Evolutionary conservation across 139 green algal genomes (phyloP).

Genomic region (Chlorella vulgaris): DNA sequence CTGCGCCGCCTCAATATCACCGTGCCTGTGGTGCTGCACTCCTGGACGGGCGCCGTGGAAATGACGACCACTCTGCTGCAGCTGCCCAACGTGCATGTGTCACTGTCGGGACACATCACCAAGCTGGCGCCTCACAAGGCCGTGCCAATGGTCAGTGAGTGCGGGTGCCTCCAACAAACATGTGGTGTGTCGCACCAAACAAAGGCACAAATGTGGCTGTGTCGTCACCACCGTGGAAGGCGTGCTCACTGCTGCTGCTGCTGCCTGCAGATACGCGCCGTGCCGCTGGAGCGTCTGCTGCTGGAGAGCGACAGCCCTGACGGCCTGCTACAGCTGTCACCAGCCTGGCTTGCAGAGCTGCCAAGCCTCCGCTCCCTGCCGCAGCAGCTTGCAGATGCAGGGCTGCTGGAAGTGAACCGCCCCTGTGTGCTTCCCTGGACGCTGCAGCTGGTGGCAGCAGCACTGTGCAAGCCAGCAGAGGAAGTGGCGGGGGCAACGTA

Average conservation of each 20-base stretch:
- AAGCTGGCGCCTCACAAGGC: conserved; percentile 39
- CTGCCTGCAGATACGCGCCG: conserved; percentile 33
- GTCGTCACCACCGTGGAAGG: too few relatives aligned
- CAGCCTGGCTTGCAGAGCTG: conserved; percentile 30
- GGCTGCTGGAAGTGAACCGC: neutral
- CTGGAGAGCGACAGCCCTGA: conserved; percentile 60
- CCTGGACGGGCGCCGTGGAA: conserved; percentile 47
- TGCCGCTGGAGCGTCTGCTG: conserved; percentile 46
- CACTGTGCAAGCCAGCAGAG: neutral
- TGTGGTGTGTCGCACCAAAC: neutral
- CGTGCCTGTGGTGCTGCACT: conserved; percentile 56
- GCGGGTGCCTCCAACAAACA: neutral
- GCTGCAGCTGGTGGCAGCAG: conserved; percentile 23
- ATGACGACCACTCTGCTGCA: conserved; percentile 33
- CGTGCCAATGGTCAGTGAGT: conserved; percentile 43
- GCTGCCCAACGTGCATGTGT: conserved; percentile 52
- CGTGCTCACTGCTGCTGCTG: too few relatives aligned
- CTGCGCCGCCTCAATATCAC: conserved; percentile 47
- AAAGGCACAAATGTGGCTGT: too few relatives aligned
- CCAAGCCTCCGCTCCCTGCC: neutral
- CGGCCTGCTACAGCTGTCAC: conserved; percentile 28
- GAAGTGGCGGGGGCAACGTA: neutral
- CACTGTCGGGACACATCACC: conserved; percentile 44
- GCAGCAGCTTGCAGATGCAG: neutral
- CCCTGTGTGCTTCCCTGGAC: conserved; percentile 13